Base-by-base conservation (phyloP, 1,284 basidiomycete species). In the Cerrena zonata region DNA sequence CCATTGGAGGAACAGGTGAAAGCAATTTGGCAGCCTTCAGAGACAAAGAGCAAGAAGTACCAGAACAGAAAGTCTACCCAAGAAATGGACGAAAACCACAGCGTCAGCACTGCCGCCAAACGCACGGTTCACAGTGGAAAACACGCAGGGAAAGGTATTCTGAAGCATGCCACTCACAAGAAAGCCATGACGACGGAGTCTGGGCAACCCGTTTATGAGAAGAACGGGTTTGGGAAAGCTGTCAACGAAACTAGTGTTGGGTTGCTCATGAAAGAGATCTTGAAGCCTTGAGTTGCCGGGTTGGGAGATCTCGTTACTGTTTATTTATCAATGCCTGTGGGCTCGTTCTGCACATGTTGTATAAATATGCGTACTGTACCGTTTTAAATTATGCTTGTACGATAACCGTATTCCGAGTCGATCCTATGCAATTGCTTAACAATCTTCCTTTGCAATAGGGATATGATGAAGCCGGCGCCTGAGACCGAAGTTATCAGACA, bases 1-100 rank as follows among this genome's bases (percentile, higher is more conserved):
- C 76, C 78, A 1, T 60, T 86, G 21, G 84, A 87, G 59, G 65
- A 76, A 53, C 70, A 75, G 48, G 62, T 79, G 47, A 74, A 70
- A 58, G 59, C 52, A 21, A 63, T 64, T 26, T 86, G 82, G 82
- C 65, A 66, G 1, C 65, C 62, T 46, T 51, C 57, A 21, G 51
- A 57, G 13, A 45, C 41, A 3, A 49, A 53, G 45, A 34, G 46
- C 7, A 19, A 24, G 5, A 36, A 21, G n/a, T 37, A 27, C 45
- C 39, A 51, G 41, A 43, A 37, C 42, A 26, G 49, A 39, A 25
- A 47, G 13, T 36, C 24, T 10, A 37, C 45, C 21, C 40, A 45
- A 19, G 45, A 51, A 43, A 43, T 22, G 23, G 41, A 22, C 24
- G 19, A 43, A 4, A 10, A 10, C 19, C n/a, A n/a, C n/a, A n/a